Base-by-base conservation (phyloP, 2,329 filamentous ascomycete genomes). In the Aspergillus candidus region DNA sequence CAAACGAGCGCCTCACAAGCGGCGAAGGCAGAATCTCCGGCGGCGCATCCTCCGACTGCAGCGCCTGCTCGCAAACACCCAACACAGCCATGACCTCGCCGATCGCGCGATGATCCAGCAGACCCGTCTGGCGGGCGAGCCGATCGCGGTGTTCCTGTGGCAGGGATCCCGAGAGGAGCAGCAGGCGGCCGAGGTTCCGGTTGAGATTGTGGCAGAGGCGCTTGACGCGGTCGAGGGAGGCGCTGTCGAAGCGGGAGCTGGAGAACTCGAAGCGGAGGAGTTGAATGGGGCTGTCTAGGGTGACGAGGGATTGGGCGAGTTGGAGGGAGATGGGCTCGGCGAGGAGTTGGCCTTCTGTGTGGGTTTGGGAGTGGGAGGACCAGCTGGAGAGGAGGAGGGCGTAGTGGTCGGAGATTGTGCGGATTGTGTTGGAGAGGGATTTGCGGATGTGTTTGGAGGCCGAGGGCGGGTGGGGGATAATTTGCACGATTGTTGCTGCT, bases 21-120 rank as follows among this genome's bases (percentile, higher is more conserved):
- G 74, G 75, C 1, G 70, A 68, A 0, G 74, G 74, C 0, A 77
- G 50, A 3, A 73, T 59, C 40, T 73, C 70, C 0, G 74, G 74
- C 0, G 75, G 51, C 1, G 75, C 64, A n/a, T 68, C 66, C 0
- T 72, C 74, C 0, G 72, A 75, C 14, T 70, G 66, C 11, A 78
- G 53, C 2, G 72, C 59, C 39, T 75, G 72, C 38, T 75, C 72
- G 6, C 74, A 54, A 3, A 76, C 65, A 1, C 59, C 61, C 1
- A 77, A 52, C 2, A 76, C 72, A 1, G 72, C 71, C 74, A 77
- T 78, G 40, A 74, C 50, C 22, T 76, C 73, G 3, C 70, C 72
- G 8, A 77, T 69, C n/a, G 60, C 61, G 1, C 61, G 57, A 12
- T 74, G 67, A 27, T 73, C 68, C 0, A 70, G 52, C 1, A 75